A percentile compares a stretch with the other conserved stretches of the same genome.
Conservation (phyloP, 1,284 basidiomycete genomes). For the Athelia sp. region DNA sequence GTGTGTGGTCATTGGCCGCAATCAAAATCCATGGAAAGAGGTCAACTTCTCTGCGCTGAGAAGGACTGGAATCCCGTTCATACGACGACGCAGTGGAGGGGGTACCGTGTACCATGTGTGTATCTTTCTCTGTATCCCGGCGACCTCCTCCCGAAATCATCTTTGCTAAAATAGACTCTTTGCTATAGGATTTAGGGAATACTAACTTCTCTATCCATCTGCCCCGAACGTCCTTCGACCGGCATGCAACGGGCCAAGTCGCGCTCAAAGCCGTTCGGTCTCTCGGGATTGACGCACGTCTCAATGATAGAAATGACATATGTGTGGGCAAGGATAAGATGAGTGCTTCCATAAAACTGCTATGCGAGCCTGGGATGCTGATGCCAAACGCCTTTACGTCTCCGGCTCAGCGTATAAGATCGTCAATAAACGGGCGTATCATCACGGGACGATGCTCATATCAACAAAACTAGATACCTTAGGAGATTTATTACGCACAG, state of each 20-base stretch:
- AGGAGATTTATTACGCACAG: constrained; percentile 66
- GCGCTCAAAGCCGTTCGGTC: constrained; percentile 77
- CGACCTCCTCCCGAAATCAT: not conserved
- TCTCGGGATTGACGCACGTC: constrained; percentile 66
- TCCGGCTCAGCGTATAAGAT: constrained; percentile 99
- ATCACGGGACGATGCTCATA: constrained; percentile 99
- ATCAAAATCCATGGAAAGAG: constrained; percentile 99
- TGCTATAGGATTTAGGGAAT: constrained; percentile 85
- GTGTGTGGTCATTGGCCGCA: constrained; percentile 92
- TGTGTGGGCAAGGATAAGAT: constrained; percentile 84
- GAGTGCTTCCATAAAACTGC: constrained; percentile 31
- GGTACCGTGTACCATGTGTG: constrained; percentile 96
- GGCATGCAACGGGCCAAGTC: constrained; percentile 75
- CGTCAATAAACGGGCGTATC: constrained; percentile 86
- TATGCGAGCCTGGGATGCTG: constrained; percentile 5
- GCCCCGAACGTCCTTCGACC: constrained; percentile 77
- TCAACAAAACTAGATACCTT: constrained; percentile 71
- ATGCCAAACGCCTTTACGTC: constrained; percentile 48
- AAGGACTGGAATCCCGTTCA: constrained; percentile 63
- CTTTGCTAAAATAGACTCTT: constrained; percentile 1
- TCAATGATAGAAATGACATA: constrained; percentile 92
- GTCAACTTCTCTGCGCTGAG: constrained; percentile 66
- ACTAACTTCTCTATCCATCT: constrained; percentile 96
- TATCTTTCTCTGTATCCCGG: constrained; percentile 10
- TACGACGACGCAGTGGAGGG: constrained; percentile 90